Evolutionary conservation across 1,284 basidiomycete species (phyloP).

Genomic region (Agroathelia rolfsii): DNA sequence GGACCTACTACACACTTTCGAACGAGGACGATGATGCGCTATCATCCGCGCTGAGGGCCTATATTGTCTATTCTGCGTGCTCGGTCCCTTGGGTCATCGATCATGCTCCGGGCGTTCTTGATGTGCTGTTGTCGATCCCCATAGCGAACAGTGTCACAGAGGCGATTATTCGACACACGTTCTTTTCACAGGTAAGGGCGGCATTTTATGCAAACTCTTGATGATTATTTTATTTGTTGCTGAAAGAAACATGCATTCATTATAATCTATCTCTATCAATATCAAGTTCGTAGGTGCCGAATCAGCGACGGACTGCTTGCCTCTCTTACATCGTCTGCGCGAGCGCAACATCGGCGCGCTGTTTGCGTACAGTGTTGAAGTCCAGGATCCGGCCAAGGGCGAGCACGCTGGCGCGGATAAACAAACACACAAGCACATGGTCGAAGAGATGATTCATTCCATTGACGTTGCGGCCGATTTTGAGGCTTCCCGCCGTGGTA

Average conservation of each 20-base stretch:
- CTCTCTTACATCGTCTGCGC: conserved; percentile 55
- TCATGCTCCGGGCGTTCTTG: conserved; percentile 63
- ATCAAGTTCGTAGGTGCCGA: conserved; percentile 86
- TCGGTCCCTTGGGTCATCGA: conserved; percentile 75
- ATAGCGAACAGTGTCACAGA: conserved; percentile 60
- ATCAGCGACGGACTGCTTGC: conserved; percentile 59
- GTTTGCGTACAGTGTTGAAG: conserved; percentile 82
- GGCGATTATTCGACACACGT: conserved; percentile 68
- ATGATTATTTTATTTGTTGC: too few species aligned
- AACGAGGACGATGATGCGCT: too few species aligned
- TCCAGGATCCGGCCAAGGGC: conserved; percentile 42
- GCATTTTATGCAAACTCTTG: too few species aligned
- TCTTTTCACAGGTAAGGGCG: conserved; percentile 76
- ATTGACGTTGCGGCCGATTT: conserved; percentile 75
- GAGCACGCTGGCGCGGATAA: conserved; percentile 16
- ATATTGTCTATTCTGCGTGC: conserved; percentile 75
- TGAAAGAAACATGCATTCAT: too few species aligned
- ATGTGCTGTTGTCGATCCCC: conserved; percentile 53
- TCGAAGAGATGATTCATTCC: conserved; percentile 62
- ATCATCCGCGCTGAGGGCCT: conserved; percentile 52
- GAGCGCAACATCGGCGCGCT: conserved; percentile 66
- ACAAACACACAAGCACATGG: conserved; percentile 44
- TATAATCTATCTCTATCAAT: conserved; percentile 23
- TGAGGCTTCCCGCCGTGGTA: conserved; percentile 40
- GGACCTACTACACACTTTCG: too few species aligned